These are phyloP conservation scores for Tolypocladium sp. DNA, from an alignment of 2,329 filamentous ascomycete species.

Conservation along the genomic window DNA sequence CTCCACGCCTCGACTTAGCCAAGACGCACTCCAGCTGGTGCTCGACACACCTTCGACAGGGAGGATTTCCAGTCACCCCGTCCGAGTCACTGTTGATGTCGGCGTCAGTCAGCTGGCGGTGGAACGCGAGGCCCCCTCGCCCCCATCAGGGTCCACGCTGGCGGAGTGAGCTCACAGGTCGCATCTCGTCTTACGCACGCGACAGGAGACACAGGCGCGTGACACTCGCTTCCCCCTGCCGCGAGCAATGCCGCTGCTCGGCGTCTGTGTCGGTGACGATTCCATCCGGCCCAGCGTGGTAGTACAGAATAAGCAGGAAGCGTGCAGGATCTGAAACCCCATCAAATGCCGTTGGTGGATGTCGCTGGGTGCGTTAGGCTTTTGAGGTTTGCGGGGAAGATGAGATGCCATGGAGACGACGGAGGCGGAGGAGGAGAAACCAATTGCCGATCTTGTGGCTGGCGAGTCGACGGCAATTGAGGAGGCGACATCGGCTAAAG, in stretches of 20 bases:
- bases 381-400: conserved; percentile 1
- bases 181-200: conserved; percentile 20
- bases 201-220: conserved; percentile 20
- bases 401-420: no score
- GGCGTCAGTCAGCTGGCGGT: conserved; percentile 2
- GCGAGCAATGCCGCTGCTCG: conserved; percentile 7
- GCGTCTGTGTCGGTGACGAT: conserved; percentile 7
- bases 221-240: conserved; percentile 19
- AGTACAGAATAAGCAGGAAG: neutral
- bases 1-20: conserved; percentile 29
- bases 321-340: neutral
- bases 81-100: conserved; percentile 16
- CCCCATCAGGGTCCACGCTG: neutral
- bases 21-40: conserved; percentile 28
- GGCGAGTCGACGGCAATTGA: neutral
- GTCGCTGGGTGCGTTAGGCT: conserved; percentile 1
- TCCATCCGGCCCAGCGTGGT: conserved; percentile 3
- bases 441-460: neutral
- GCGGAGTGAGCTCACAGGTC: conserved; percentile 16
- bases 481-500: neutral
- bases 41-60: conserved; percentile 28
- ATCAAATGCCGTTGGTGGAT: neutral
- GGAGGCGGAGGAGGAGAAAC: neutral
- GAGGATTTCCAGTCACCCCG: conserved; percentile 23
- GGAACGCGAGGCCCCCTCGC: neutral